Evolutionary conservation across 257 asterid species (phyloP), one percentile per base, ranked within the genome.

Genomic region (Coffea canephora): DNA sequence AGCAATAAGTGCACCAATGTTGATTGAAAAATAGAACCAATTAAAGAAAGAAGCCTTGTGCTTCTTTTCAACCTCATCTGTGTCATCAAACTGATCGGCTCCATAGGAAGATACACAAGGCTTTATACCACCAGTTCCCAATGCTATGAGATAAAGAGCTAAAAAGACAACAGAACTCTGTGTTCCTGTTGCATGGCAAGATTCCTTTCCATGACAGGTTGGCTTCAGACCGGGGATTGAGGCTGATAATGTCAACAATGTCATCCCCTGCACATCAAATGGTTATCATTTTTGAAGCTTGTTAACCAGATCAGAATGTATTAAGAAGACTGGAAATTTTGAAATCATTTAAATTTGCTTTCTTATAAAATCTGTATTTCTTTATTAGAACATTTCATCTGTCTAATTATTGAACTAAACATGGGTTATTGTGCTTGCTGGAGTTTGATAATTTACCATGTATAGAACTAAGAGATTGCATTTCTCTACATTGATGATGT

Each of bases 31-130:
- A 73, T 89, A 92, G 84, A 92, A 89, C 94, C 91, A 89, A 52
- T 88, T 90, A 85, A 92, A 92, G 87, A 90, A 90, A 6, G 92
- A 89, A 46, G 89, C 77, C 78, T 88, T 89, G 78, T 82, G 91
- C 65, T 81, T 86, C 82, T 88, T 90, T 86, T 92, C 95, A 62
- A 72, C 84, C 50, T 86, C 93, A 79, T 92, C 91, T 19, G 88
- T 78, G 69, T 92, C 94, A 55, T 92, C 97, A 36, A 92, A 92
- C 68, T 92, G 95, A 77, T 92, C 94, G 2, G 97, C 97, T 7
- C 95, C 97, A 18, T 83, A 92, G 4, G 97, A 90, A 1, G 95
- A 92, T n/a, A 92, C 95, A 1, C 95, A 92, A 0, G 95, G 95
- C 86, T 92, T 92, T 78, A 92, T 90, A 36, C 95, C 95, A 3